Percentiles rank a stretch among this genome's conserved stretches.
These are phyloP conservation scores for Aspergillus unguis DNA, from an alignment of 2,329 filamentous ascomycete species.

Conservation along the genomic window DNA sequence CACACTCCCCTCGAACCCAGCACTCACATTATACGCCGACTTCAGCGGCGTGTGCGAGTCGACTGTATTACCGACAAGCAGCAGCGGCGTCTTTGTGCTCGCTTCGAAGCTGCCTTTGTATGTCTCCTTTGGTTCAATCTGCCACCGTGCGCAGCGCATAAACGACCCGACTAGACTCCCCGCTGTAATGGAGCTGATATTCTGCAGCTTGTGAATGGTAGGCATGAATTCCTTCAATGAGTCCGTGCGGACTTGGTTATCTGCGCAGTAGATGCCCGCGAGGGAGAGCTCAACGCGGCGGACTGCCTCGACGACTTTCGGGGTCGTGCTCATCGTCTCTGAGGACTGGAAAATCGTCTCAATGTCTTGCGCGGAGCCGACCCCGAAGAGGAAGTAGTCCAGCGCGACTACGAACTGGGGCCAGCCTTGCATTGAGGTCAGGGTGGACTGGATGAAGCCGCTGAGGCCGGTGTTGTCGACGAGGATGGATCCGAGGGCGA, in stretches of 20 bases:
- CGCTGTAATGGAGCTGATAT: not conserved
- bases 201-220: not conserved
- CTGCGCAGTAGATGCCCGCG: not conserved
- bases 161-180: not conserved
- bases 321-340: not conserved
- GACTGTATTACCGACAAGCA: not conserved
- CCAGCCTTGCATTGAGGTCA: not conserved
- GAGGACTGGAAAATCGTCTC: not conserved
- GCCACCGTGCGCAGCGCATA: not conserved
- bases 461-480: not conserved
- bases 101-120: not conserved
- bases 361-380: not conserved
- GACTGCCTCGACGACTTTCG: not conserved
- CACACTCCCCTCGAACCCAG: not conserved
- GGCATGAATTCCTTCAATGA: not conserved
- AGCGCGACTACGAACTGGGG: not conserved
- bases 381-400: not conserved
- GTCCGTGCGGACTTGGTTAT: not conserved
- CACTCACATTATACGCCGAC: not conserved
- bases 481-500: not conserved
- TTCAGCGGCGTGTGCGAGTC: not conserved
- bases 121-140: not conserved
- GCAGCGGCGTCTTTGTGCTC: not conserved
- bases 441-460: not conserved
- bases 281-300: not conserved